Base-by-base conservation (phyloP, 768 basidiomycete species). In the Boletellus sp. region DNA sequence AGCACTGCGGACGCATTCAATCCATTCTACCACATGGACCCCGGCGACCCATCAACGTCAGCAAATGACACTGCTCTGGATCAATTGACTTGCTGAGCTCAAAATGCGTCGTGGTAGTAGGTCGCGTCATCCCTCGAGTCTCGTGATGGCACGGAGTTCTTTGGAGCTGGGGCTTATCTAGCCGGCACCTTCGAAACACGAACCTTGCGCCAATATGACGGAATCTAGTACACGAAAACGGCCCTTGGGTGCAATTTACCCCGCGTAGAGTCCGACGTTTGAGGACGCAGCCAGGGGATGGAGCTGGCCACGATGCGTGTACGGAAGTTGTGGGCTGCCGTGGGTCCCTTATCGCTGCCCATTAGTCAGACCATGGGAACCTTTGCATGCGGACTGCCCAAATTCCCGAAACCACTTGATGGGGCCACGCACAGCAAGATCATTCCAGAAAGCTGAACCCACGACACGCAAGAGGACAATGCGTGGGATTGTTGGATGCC, bases 91-190 rank as follows among this genome's bases (percentile, higher is more conserved):
- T 33, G 39, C 47, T 37, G 45, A 15, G 26, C 45, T 19, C 2
- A 11, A 13, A 16, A 17, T n/a, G 20, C 8, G 6, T n/a, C 11
- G 28, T 15, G 38, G 38, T 38, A 26, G 47, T 26, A 16, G 13
- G 37, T 48, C 17, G 34, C 47, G 40, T 42, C 42, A 43, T 43
- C 45, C 2, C 45, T 31, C 20, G 19, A 17, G 36, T 45, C 26
- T 17, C 49, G 51, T 17, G 38, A 20, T 23, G n/a, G 38, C 20
- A 34, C 56, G 44, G 59, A n/a, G 3, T 33, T 36, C 16, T 9
- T 35, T 20, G 22, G 34, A 35, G 23, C 19, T 22, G 35, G 22
- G 42, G 50, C 50, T 53, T 60, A 47, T 52, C 50, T 51, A 37
- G 20, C 20, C 35, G 48, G 33, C n/a, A n/a, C 31, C 42, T 20